These are phyloP conservation scores for Claviceps fusiformis DNA, from an alignment of 2,329 filamentous ascomycete genomes.

Conservation along the genomic window DNA sequence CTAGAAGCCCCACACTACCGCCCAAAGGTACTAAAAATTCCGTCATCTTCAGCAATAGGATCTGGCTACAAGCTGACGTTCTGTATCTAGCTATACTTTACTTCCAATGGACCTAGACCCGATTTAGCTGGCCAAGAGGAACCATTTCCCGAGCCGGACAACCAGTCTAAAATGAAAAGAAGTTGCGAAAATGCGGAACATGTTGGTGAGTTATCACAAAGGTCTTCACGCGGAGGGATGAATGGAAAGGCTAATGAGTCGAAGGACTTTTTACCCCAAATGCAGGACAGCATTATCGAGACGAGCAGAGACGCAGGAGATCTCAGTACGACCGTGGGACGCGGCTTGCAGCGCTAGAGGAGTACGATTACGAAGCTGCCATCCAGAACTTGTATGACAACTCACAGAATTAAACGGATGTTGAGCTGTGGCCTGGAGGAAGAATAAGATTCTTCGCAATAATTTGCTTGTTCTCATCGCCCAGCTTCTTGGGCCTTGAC, in stretches of 20 bases:
- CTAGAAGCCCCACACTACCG: constrained; percentile 68
- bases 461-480: background rate
- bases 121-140: constrained; percentile 57
- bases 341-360: constrained; percentile 53
- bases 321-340: constrained; percentile 77
- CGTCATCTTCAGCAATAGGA: background rate
- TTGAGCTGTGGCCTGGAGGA: background rate
- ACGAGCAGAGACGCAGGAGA: constrained; percentile 61
- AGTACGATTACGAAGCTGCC: constrained; percentile 38
- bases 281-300: constrained; percentile 56
- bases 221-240: background rate
- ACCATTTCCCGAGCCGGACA: constrained; percentile 65
- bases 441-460: background rate
- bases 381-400: constrained; percentile 25
- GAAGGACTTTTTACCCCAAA: constrained; percentile 69
- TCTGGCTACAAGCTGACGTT: background rate
- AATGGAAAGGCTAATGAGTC: background rate
- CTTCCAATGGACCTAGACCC: constrained; percentile 31
- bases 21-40: constrained; percentile 53
- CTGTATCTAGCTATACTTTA: constrained; percentile 34
- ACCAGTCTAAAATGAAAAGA: constrained; percentile 74
- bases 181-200: constrained; percentile 79
- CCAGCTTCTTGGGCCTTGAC: background rate
- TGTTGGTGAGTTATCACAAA: constrained; percentile 46
- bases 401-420: background rate